These are phyloP conservation scores for Pseudocercospora vitis DNA, from an alignment of 2,329 filamentous ascomycete genomes.

Conservation along the genomic window DNA sequence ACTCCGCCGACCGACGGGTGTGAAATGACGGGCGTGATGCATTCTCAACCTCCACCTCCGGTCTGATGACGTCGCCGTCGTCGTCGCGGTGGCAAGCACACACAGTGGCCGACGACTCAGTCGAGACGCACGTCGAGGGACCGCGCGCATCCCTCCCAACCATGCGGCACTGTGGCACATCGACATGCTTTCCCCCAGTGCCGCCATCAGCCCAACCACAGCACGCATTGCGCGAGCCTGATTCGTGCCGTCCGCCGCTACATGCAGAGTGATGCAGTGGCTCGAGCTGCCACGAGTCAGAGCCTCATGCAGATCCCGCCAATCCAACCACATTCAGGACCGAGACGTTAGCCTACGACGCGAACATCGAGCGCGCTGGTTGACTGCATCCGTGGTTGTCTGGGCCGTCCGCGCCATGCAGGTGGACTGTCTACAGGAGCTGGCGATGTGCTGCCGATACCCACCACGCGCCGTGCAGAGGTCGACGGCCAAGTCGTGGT, in stretches of 20 bases:
- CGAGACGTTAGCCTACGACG: constrained; percentile 10
- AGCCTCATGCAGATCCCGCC: constrained; percentile 12
- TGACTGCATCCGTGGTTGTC: not conserved
- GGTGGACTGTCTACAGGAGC: not conserved
- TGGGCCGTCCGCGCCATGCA: not conserved
- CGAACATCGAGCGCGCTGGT: not conserved
- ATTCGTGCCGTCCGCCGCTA: constrained; percentile 12
- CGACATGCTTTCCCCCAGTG: not conserved
- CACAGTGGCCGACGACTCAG: no score
- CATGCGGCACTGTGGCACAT: not conserved
- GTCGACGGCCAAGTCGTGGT: not conserved
- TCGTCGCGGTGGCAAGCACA: not conserved
- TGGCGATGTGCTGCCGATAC: constrained; percentile 1
- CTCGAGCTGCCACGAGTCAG: constrained; percentile 20
- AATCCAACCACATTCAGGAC: constrained; percentile 20
- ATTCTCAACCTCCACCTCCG: not conserved
- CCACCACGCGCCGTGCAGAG: not conserved
- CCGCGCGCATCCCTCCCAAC: constrained; percentile 1
- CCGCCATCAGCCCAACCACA: not conserved
- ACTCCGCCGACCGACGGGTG: no score
- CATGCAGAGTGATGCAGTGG: constrained; percentile 22
- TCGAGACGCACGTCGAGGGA: not conserved
- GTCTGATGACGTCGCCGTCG: not conserved
- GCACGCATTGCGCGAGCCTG: constrained; percentile 3
- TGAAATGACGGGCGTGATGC: no score